Base-by-base conservation (phyloP, 331 rosid genomes). In the Saraca asoca region DNA sequence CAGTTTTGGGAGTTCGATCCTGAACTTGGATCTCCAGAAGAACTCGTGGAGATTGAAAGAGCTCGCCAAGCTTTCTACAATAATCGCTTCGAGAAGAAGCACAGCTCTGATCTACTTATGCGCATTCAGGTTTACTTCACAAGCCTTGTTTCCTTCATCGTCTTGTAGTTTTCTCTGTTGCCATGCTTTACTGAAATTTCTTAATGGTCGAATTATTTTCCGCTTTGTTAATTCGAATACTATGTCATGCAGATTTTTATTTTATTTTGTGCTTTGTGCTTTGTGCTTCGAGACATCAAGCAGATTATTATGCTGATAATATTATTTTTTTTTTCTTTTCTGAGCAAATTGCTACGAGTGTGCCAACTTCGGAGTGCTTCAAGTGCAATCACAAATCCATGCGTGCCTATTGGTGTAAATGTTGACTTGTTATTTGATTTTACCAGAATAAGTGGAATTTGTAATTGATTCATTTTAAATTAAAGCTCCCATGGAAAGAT, bases 1-100 rank as follows among this genome's bases (percentile, higher is more conserved):
- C 95, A 90, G 45, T 44, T 85, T 0, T 90, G 96, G 96, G 96
- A 90, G 84, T 90, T 85, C 82, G 88, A 90, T 81, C 83, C 89
- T 5, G 46, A 79, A 0, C 79, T 75, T 13, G 91, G 77, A 52
- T 60, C 89, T 6, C 85, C 85, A 0, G 75, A 81, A 35, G 82
- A 87, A 67, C 80, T 82, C 8, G 17, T 55, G 0, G 64, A 77
- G 38, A 69, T 89, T 60, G 88, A 90, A 58, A 19, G 20, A 5
- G 88, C 83, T 62, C 89, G 95, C 34, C 67, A 74, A 9, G 56
- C 52, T 50, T 87, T 79, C 62, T 10, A 14, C 37, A 39, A 75
- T 5, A 81, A 72, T 65, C 96, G 96, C 24, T 85, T 87, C 66
- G 49, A 62, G 1, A 67, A 59, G 54, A 78, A 85, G 66, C 96